phyloP scores from a whole-genome alignment of 2,329 filamentous ascomycete species.

The Fusarium transvaalense region DNA sequence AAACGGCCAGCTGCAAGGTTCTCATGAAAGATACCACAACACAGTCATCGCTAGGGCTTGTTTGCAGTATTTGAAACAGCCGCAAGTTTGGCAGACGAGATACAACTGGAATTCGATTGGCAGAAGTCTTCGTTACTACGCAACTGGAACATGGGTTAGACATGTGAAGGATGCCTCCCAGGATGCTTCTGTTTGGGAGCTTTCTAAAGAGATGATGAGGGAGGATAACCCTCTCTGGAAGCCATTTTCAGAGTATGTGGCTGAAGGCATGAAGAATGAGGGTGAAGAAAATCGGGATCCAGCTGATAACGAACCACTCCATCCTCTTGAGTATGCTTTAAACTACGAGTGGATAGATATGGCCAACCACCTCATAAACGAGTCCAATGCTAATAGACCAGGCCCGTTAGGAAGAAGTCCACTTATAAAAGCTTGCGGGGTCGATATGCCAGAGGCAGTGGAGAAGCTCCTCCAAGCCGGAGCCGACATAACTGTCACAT shows the following conservation, averaged over 20 bases:
- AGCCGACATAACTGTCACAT: neutral
- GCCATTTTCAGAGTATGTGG: neutral
- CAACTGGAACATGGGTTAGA: rapidly evolving
- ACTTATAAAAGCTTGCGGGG: neutral
- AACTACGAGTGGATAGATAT: neutral
- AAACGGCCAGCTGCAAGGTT: rapidly evolving
- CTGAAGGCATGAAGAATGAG: no score
- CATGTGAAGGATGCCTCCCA: rapidly evolving
- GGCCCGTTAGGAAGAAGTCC: neutral
- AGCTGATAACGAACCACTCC: neutral
- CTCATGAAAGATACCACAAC: rapidly evolving
- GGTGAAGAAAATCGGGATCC: neutral
- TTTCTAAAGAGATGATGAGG: neutral
- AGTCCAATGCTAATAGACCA: neutral
- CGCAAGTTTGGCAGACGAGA: neutral
- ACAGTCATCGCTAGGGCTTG: neutral
- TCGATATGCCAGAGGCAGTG: neutral
- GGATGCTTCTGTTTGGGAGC: neutral
- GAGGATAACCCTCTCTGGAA: neutral
- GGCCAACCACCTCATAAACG: neutral
- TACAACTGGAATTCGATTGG: rapidly evolving
- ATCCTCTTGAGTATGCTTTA: neutral
- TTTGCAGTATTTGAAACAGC: neutral
- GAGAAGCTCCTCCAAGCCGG: neutral
- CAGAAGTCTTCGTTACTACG: neutral